Percentiles rank a stretch among this genome's conserved stretches.
Conservation (phyloP, 2,329 filamentous ascomycete species). For the Beauveria pseudobassiana region DNA sequence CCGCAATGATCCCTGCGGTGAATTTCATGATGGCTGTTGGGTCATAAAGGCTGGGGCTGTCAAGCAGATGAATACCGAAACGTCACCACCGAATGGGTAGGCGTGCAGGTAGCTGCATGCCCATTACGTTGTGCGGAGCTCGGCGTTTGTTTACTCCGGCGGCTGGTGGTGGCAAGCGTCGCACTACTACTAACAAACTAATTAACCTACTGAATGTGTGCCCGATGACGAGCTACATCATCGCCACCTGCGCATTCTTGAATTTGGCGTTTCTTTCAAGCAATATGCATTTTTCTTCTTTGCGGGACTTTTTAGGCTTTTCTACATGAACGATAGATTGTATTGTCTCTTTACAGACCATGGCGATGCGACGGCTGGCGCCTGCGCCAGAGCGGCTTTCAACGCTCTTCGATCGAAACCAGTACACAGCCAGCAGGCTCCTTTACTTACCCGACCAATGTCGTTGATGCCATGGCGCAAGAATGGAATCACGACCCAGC, state of each 20-base stretch:
- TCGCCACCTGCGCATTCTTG: background rate
- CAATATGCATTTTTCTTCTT: slow-evolving; percentile 5
- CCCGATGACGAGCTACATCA: background rate
- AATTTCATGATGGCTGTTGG: slow-evolving; percentile 34
- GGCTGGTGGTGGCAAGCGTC: background rate
- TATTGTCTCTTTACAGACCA: background rate
- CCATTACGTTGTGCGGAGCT: slow-evolving; percentile 7
- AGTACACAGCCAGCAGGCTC: slow-evolving; percentile 17
- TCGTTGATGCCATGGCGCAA: slow-evolving; percentile 28
- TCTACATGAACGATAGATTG: background rate
- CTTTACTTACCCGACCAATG: slow-evolving; percentile 19
- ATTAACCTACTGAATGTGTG: background rate
- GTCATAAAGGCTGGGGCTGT: slow-evolving; percentile 24
- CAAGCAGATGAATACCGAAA: slow-evolving; percentile 15
- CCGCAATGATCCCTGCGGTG: slow-evolving; percentile 30
- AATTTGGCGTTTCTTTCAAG: background rate
- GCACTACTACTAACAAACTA: background rate
- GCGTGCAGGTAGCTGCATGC: background rate
- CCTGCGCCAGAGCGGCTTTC: background rate
- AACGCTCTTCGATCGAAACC: slow-evolving; percentile 17
- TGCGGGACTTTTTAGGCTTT: background rate
- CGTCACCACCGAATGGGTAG: slow-evolving; percentile 19
- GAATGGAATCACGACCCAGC: slow-evolving; percentile 13
- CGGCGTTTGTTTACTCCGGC: slow-evolving; percentile 12
- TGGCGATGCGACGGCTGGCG: slow-evolving; percentile 7